Evolutionary conservation across 106 monocot species (phyloP).

Genomic region (Acorus gramineus): DNA sequence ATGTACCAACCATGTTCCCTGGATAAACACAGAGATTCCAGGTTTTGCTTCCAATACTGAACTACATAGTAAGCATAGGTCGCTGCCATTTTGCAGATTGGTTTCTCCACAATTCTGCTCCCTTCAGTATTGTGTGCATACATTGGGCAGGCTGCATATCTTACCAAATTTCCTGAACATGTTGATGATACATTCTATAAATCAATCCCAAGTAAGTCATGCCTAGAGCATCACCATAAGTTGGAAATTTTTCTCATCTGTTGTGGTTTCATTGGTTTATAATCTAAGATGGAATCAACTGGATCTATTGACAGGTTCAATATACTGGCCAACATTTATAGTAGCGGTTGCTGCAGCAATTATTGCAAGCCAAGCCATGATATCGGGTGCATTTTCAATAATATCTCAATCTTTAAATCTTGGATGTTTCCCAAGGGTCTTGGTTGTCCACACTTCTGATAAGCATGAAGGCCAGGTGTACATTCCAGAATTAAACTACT

Average conservation of each 20-base stretch:
- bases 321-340: slow-evolving; percentile 69
- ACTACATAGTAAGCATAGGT: not conserved
- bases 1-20: too few relatives aligned
- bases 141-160: slow-evolving; percentile 66
- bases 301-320: slow-evolving; percentile 20
- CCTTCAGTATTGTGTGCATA: slow-evolving; percentile 57
- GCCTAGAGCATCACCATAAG: not conserved
- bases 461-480: slow-evolving; percentile 69
- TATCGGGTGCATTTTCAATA: slow-evolving; percentile 70
- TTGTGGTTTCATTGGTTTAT: not conserved
- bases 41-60: too few relatives aligned
- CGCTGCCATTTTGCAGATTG: slow-evolving; percentile 33
- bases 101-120: slow-evolving; percentile 38
- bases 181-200: slow-evolving; percentile 54
- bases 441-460: slow-evolving; percentile 51
- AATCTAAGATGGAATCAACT: too few relatives aligned
- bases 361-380: slow-evolving; percentile 77
- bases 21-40: too few relatives aligned
- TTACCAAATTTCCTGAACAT: slow-evolving; percentile 36
- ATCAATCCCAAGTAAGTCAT: slow-evolving; percentile 51
- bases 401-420: slow-evolving; percentile 47
- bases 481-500: slow-evolving; percentile 65
- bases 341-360: slow-evolving; percentile 52
- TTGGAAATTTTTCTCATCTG: not conserved
- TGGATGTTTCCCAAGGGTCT: slow-evolving; percentile 67